Evolutionary conservation across 345 rosid genomes (phyloP), one percentile per base, ranked within the genome.

Genomic region (Mercurialis annua): DNA sequence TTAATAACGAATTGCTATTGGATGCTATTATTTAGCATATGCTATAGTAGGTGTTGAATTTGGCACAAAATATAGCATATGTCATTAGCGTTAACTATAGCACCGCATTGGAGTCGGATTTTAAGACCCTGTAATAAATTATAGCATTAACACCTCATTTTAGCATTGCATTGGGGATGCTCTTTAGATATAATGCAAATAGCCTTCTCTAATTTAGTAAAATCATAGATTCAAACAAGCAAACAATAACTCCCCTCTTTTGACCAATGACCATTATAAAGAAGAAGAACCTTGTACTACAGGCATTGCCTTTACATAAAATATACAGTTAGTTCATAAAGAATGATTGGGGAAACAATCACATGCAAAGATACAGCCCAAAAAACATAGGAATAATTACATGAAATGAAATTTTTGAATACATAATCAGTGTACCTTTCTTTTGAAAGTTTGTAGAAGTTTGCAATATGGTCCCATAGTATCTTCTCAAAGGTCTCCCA

Each of bases 401-500:
- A 24, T 36, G 18, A 57, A 49, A 29, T n/a, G 24, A 29, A 42
- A 29, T 34, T 53, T 52, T 40, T n/a, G 9, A 38, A 60, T 49
- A 59, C 8, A 70, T 33, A 54, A 43, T 30, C 24, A 30, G 26
- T 62, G 46, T 82, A 94, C 99, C 99, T 94, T 80, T 94, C 98
- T 82, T 94, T 94, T 23, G 99, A 82, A 59, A 91, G 97, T 80
- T 85, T 88, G 77, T 84, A 85, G 71, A 85, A 89, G 81, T 89
- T 92, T 69, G 87, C 61, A 70, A 94, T 67, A 67, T 89, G 96
- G 50, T 82, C 88, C 99, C 99, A 94, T 75, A 94, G 77, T 78
- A 93, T 88, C 77, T 89, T 88, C 80, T 94, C 99, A 80, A 94
- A 91, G 56, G 97, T 92, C 81, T 88, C 99, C 98, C 99, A 94